These are phyloP conservation scores for Orbilia brochopaga DNA, from an alignment of 2,329 filamentous ascomycete genomes.

Conservation along the genomic window DNA sequence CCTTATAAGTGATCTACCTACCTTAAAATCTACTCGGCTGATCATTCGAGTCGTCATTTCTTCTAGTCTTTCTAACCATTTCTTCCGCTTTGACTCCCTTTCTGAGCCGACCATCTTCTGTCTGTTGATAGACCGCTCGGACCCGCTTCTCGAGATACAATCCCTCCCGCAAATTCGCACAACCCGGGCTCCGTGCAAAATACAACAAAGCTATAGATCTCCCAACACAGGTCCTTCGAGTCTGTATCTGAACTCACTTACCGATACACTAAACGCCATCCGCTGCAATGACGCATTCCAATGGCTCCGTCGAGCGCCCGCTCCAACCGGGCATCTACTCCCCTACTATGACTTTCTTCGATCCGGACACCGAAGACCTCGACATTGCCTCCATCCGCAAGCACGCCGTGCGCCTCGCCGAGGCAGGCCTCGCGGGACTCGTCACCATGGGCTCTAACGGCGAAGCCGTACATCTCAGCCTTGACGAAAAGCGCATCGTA, in stretches of 20 bases:
- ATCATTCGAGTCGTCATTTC: not conserved
- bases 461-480: constrained; percentile 78
- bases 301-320: constrained; percentile 47
- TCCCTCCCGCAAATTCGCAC: constrained; percentile 1
- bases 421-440: constrained; percentile 73
- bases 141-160: too few relatives aligned
- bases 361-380: constrained; percentile 68
- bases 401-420: constrained; percentile 72
- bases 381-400: constrained; percentile 68
- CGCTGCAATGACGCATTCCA: constrained; percentile 37
- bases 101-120: not conserved
- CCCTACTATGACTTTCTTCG: constrained; percentile 76
- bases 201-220: not conserved
- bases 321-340: constrained; percentile 68
- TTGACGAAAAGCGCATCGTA: constrained; percentile 71
- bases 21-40: not conserved
- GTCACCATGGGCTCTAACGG: constrained; percentile 82
- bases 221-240: too few relatives aligned
- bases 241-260: too few relatives aligned
- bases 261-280: not conserved
- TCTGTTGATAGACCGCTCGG: not conserved
- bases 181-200: constrained; percentile 9
- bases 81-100: not conserved
- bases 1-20: constrained; percentile 1
- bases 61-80: constrained; percentile 11